A percentile compares a stretch with the other conserved stretches of the same genome.
phyloP scores from a whole-genome alignment of 2,329 filamentous ascomycete species.

The Botrytis fabae region DNA sequence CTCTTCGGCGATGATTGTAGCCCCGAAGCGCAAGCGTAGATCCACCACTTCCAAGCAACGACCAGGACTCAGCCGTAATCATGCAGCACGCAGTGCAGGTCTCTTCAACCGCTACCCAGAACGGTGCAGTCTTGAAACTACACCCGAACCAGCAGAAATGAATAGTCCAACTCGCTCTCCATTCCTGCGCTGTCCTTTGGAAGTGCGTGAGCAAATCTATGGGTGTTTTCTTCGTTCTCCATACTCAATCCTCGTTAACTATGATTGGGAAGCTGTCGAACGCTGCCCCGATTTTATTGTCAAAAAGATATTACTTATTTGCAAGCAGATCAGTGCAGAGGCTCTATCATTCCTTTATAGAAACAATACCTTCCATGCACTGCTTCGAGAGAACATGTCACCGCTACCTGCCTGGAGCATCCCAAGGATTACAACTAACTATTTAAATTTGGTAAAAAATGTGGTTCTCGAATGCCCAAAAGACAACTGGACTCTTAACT shows the following conservation, averaged over 20 bases:
- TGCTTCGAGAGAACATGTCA: slow-evolving; percentile 27
- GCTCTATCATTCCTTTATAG: slow-evolving; percentile 33
- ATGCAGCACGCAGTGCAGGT: neutral
- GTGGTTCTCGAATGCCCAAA: slow-evolving; percentile 31
- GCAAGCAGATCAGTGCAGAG: slow-evolving; percentile 34
- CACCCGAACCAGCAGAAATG: slow-evolving; percentile 8
- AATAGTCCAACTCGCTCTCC: slow-evolving; percentile 28
- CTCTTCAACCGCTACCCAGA: neutral
- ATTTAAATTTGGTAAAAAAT: slow-evolving; percentile 29
- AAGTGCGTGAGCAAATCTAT: slow-evolving; percentile 36
- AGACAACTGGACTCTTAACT: slow-evolving; percentile 28
- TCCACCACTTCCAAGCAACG: neutral
- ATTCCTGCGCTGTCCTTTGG: slow-evolving; percentile 32
- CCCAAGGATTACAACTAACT: slow-evolving; percentile 19
- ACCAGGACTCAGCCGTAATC: neutral
- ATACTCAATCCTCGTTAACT: slow-evolving; percentile 33
- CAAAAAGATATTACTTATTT: slow-evolving; percentile 28
- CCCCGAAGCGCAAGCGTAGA: slow-evolving; percentile 18
- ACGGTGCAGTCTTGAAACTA: neutral
- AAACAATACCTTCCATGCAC: slow-evolving; percentile 33
- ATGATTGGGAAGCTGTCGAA: slow-evolving; percentile 32
- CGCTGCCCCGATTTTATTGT: slow-evolving; percentile 22
- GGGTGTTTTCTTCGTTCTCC: slow-evolving; percentile 28
- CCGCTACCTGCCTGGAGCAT: slow-evolving; percentile 3
- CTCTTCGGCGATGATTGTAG: neutral